Conservation (phyloP, 805 yeast species). For the Yarrowia sp. region DNA sequence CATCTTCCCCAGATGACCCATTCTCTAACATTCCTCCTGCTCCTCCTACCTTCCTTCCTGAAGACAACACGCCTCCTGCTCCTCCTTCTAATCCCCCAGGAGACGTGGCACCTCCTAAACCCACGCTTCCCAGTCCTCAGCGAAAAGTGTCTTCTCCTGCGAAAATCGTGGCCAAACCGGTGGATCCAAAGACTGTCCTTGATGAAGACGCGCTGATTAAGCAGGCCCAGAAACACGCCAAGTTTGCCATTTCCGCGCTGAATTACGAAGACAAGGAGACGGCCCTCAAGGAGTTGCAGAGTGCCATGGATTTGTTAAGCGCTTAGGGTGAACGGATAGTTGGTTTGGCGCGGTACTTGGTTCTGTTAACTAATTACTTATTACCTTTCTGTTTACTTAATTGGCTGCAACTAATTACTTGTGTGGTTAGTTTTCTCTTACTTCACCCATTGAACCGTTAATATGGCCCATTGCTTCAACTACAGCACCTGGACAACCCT, state of each 20-base stretch:
- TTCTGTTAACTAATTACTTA: no score
- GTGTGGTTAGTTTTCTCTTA: no score
- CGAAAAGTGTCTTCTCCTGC: constrained; percentile 37
- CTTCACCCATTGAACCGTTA: no score
- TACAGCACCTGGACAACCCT: no score
- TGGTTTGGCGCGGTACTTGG: no score
- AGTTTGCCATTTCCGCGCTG: constrained; percentile 74
- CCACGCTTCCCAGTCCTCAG: constrained; percentile 38
- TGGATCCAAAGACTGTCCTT: constrained; percentile 45
- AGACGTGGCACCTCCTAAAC: constrained; percentile 40
- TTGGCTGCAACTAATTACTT: no score
- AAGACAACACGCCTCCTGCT: constrained; percentile 16
- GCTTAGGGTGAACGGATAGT: neutral
- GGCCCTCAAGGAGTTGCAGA: constrained; percentile 61
- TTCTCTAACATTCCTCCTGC: constrained; percentile 21
- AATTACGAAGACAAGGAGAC: constrained; percentile 73
- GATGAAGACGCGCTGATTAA: constrained; percentile 51
- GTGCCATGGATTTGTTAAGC: constrained; percentile 55
- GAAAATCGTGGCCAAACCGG: constrained; percentile 23
- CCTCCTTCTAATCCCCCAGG: constrained; percentile 34
- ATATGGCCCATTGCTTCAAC: no score
- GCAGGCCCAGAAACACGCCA: constrained; percentile 67
- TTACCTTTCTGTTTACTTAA: no score
- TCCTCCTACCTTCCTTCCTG: constrained; percentile 14
- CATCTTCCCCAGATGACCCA: neutral